Conservation (phyloP, 352 stramenopile genomes). For the Phytophthora palmivora region DNA sequence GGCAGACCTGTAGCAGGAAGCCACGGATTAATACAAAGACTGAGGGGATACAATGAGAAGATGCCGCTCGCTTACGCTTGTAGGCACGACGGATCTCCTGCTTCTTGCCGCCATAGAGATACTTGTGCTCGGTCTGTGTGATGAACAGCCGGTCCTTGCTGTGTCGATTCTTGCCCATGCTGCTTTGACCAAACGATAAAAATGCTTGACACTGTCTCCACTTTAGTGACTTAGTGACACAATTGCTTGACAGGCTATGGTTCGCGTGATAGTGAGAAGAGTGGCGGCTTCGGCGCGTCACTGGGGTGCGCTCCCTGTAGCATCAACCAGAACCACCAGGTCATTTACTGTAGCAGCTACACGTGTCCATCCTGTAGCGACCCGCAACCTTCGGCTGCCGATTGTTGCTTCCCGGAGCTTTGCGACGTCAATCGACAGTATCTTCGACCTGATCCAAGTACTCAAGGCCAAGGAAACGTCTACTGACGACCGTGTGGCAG, state of each 20-base stretch:
- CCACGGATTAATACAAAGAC: slow-evolving; percentile 1
- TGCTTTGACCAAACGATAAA: slow-evolving; percentile 1
- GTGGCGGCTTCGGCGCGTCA: slow-evolving; percentile 24
- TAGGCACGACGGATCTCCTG: slow-evolving; percentile 79
- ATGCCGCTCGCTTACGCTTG: slow-evolving; percentile 50
- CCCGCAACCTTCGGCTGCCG: slow-evolving; percentile 10
- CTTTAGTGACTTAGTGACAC: slow-evolving; percentile 25
- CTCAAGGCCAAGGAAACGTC: slow-evolving; percentile 48
- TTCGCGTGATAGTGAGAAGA: slow-evolving; percentile 19
- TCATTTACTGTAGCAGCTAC: neutral
- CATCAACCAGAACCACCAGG: neutral
- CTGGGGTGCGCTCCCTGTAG: slow-evolving; percentile 1
- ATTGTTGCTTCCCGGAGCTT: slow-evolving; percentile 16
- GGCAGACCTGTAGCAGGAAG: slow-evolving; percentile 75
- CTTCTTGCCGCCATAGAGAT: slow-evolving; percentile 95
- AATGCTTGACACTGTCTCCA: neutral
- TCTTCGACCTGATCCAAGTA: slow-evolving; percentile 38
- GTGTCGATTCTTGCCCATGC: slow-evolving; percentile 93
- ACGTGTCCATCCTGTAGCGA: neutral
- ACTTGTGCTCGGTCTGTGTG: slow-evolving; percentile 92
- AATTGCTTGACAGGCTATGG: slow-evolving; percentile 8
- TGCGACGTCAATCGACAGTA: slow-evolving; percentile 17
- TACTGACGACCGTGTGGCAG: slow-evolving; percentile 40
- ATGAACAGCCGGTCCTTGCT: slow-evolving; percentile 91
- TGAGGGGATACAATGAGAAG: neutral